Base-by-base conservation (phyloP, 75 land plant species). In the Larix kaempferi region DNA sequence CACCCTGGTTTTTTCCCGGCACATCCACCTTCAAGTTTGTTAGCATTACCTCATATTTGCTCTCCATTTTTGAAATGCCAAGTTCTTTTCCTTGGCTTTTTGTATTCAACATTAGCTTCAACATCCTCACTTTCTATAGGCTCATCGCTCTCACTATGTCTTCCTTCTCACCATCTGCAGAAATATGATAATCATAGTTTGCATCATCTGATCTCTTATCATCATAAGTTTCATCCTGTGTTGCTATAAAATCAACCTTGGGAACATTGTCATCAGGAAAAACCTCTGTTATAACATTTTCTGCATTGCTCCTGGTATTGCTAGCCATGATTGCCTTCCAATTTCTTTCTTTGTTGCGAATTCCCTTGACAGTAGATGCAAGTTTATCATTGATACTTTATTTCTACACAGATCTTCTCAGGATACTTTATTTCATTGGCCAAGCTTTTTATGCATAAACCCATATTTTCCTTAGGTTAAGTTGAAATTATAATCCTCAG, bases 141-240 rank as follows among this genome's bases (percentile, higher is more conserved):
- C 59, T 61, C 55, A 52, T 85, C 78, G 56, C 74, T 85, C 80
- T 78, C 78, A 29, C 79, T 39, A 76, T 71, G 5, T 65, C 44
- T 41, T 80, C 82, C 56, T 56, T 80, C 19, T 52, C 55, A 54
- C 39, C 62, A 75, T 77, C 67, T n/a, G 69, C 79, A 57, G 4
- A 37, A 33, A 29, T 64, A 39, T 64, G 67, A 64, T 33, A 16
- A 29, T 29, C 67, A 16, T 33, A 29, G 35, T 16, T 64, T 64
- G 35, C 33, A 19, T 64, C 35, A 19, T 33, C 33, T 64, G 67
- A 64, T 33, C 33, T 33, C 35, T 64, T 37, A 29, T 64, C 67
- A 64, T 64, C 67, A 64, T 33, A 33, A 29, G 17, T 64, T 37
- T 64, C 67, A 33, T 29, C 29, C 17, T 64, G 37, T 64, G 67